These are phyloP conservation scores for Dryas octopetala DNA, from an alignment of 306 rosid species.

Conservation along the genomic window DNA sequence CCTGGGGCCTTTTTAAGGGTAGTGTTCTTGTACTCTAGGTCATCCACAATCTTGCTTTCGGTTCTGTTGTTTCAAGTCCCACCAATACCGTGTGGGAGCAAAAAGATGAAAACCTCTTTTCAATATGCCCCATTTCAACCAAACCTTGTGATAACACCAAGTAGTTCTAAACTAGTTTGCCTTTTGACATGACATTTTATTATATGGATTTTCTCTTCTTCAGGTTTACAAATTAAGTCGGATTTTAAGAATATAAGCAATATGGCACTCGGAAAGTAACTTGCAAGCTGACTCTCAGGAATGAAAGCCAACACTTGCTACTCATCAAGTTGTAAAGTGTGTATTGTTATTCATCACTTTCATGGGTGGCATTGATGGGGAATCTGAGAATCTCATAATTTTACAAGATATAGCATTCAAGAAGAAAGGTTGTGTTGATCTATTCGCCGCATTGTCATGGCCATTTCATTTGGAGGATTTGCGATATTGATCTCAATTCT, in stretches of 20 bases:
- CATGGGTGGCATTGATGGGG: not conserved
- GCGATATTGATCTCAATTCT: not conserved
- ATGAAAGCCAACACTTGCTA: not conserved
- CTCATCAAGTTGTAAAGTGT: not conserved
- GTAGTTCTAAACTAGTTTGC: not conserved
- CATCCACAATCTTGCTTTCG: not conserved
- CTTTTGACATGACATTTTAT: slow-evolving; percentile 10
- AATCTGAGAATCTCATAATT: not conserved
- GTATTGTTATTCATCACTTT: not conserved
- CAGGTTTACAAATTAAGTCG: slow-evolving; percentile 85
- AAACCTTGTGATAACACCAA: not conserved
- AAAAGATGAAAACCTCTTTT: not conserved
- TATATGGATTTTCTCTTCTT: slow-evolving; percentile 9
- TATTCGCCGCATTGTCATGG: not conserved
- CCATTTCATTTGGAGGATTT: not conserved
- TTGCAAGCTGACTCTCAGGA: slow-evolving; percentile 11
- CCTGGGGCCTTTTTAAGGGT: not conserved
- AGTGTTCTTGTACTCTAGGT: not conserved
- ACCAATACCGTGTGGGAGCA: not conserved
- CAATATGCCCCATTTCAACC: not conserved
- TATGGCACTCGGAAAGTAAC: not conserved
- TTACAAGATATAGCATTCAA: not conserved
- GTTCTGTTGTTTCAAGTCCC: not conserved
- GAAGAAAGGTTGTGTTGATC: not conserved
- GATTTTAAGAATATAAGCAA: slow-evolving; percentile 66